phyloP scores from a whole-genome alignment of 1,284 basidiomycete species.

The Austropuccinia psidii region DNA sequence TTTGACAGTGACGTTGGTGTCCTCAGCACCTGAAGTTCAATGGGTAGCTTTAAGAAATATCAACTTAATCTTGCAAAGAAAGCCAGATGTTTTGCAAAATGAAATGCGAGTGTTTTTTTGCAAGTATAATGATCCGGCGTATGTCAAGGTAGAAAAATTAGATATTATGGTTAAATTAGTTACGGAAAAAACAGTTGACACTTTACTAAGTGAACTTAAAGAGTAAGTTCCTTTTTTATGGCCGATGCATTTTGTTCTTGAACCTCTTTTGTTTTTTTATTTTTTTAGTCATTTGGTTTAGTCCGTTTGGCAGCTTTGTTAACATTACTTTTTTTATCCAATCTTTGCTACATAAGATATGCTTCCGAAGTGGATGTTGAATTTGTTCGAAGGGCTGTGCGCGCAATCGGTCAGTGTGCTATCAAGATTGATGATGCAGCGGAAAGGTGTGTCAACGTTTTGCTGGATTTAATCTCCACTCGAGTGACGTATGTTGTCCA shows the following conservation, averaged over 20 bases:
- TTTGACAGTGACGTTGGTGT: slow-evolving; percentile 72
- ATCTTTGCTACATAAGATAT: slow-evolving; percentile 57
- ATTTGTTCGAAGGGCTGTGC: slow-evolving; percentile 93
- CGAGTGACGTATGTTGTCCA: slow-evolving; percentile 96
- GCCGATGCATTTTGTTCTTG: slow-evolving; percentile 47
- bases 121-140: slow-evolving; percentile 99
- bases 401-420: slow-evolving; percentile 91
- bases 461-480: slow-evolving; percentile 81
- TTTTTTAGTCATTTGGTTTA: too few species aligned
- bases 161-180: slow-evolving; percentile 99
- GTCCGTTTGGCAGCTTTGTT: background rate
- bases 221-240: slow-evolving; percentile 59
- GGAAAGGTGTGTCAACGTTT: slow-evolving; percentile 77
- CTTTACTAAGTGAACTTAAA: slow-evolving; percentile 88
- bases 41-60: slow-evolving; percentile 97
- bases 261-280: background rate
- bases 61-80: slow-evolving; percentile 86
- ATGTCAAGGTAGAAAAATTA: slow-evolving; percentile 95
- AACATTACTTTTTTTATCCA: background rate
- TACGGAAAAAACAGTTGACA: slow-evolving; percentile 77
- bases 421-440: slow-evolving; percentile 91
- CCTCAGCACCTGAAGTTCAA: slow-evolving; percentile 95
- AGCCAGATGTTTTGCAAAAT: slow-evolving; percentile 84
- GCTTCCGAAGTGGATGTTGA: slow-evolving; percentile 97
- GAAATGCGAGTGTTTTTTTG: slow-evolving; percentile 99